A percentile compares a stretch with the other conserved stretches of the same genome.
phyloP scores from a whole-genome alignment of 2,329 filamentous ascomycete species.

The Paraphaeosphaeria sporulosa region DNA sequence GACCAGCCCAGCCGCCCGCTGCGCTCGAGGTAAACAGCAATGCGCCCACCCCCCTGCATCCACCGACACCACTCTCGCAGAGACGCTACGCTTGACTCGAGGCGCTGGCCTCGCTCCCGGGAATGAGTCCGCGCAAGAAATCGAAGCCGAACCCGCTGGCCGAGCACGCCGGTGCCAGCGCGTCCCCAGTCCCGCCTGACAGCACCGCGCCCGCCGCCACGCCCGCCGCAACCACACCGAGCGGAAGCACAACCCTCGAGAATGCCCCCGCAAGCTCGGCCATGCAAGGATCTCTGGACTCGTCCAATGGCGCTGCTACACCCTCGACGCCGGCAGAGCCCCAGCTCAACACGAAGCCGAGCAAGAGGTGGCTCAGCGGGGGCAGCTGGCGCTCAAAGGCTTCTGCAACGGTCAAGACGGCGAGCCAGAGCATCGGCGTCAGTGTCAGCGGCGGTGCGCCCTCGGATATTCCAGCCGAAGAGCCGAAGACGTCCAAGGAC shows the following conservation, averaged over 20 bases:
- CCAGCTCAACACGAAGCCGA: conserved; percentile 31
- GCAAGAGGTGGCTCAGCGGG: conserved; percentile 54
- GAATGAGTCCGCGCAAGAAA: conserved; percentile 54
- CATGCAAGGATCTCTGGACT: conserved; percentile 19
- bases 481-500: conserved; percentile 33
- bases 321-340: conserved; percentile 23
- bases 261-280: conserved; percentile 24
- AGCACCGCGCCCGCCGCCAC: conserved; percentile 21
- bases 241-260: conserved; percentile 24
- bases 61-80: conserved; percentile 20
- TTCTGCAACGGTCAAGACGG: conserved; percentile 55
- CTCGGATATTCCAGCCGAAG: conserved; percentile 47
- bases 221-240: conserved; percentile 22
- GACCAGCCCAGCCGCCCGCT: conserved; percentile 17
- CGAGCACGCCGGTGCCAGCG: conserved; percentile 24
- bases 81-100: conserved; percentile 27
- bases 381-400: conserved; percentile 58
- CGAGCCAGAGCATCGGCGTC: conserved; percentile 56
- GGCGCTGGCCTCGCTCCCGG: conserved; percentile 20
- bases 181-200: conserved; percentile 21
- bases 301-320: conserved; percentile 24
- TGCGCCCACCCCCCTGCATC: conserved; percentile 14
- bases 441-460: conserved; percentile 53
- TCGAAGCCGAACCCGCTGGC: conserved; percentile 49
- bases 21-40: conserved; percentile 28